Conservation (phyloP, 2,329 filamentous ascomycete genomes). For the Phialophora verrucosa region DNA sequence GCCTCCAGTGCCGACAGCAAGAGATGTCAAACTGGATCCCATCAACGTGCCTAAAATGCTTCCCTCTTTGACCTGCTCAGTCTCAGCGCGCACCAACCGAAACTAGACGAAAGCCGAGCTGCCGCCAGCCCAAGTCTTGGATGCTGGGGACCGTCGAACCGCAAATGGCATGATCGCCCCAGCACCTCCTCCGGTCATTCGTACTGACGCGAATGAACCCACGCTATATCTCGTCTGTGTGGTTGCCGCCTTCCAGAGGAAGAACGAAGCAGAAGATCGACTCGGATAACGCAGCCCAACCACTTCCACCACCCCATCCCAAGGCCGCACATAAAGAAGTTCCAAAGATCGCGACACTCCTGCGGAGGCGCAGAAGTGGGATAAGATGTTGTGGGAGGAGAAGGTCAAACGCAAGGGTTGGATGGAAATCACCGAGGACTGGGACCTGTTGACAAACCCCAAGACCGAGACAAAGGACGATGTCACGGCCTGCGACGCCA, state of each 20-base stretch:
- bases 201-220: constrained; percentile 6
- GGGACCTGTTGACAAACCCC: constrained; percentile 8
- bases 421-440: constrained; percentile 19
- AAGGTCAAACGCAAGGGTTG: constrained; percentile 17
- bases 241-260: neutral
- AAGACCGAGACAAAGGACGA: neutral
- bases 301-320: neutral
- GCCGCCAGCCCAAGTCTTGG: too few relatives aligned
- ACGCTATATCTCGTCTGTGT: neutral
- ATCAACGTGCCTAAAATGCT: neutral
- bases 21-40: too few relatives aligned
- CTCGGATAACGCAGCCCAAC: neutral
- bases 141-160: too few relatives aligned
- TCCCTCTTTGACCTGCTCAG: neutral
- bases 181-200: constrained; percentile 6
- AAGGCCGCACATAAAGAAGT: neutral
- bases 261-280: neutral
- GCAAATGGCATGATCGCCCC: neutral
- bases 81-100: neutral
- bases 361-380: constrained; percentile 12
- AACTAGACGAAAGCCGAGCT: too few relatives aligned
- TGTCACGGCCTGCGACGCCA: neutral
- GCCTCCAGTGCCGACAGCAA: too few relatives aligned
- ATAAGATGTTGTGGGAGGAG: constrained; percentile 26
- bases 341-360: constrained; percentile 6